Base-by-base conservation (phyloP, 441 rosid genomes). In the Populus tomentosa region DNA sequence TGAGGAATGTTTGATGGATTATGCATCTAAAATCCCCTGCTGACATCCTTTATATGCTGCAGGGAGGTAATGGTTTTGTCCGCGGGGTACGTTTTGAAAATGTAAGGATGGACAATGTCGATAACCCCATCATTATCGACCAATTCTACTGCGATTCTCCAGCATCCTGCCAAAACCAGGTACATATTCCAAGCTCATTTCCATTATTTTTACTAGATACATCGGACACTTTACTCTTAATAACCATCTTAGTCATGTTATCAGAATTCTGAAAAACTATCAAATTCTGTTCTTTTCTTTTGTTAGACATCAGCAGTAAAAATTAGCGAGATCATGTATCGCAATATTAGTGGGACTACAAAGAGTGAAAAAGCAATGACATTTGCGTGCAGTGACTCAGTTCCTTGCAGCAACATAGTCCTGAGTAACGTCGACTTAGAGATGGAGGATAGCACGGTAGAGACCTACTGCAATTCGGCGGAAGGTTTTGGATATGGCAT, bases 71-170 rank as follows among this genome's bases (percentile, higher is more conserved):
- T 40, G 98, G 99, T 30, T 90, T 91, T 85, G 98, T 95, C 40
- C 90, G 90, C 69, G 97, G 90, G 24, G 84, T 96, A 23, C 96
- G 90, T 71, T 94, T 86, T 2, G 92, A 96, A 74, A 96, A 96
- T 72, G 91, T 96, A 24, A 80, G 78, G 88, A 90, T 94, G 98
- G 88, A 89, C 38, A 85, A 96, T 46, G 98, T 92, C 33, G 89
- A 85, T 26, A 94, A 95, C 87, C 98, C 99, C 24, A 92, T 95
- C 77, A 85, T 95, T 71, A 96, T 96, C 33, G 99, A 96, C 81
- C 98, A 96, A 59, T 96, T 94, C 90, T 96, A 94, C 81, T 96
- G 99, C 23, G 99, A 96, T 86, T 96, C 98, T 1, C 96, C 98
- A n/a, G 83, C 74, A 75, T 13, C 84, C 67, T 96, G 98, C 86